Conservation (phyloP, 2,329 filamentous ascomycete species). For the Penicillium sp. region DNA sequence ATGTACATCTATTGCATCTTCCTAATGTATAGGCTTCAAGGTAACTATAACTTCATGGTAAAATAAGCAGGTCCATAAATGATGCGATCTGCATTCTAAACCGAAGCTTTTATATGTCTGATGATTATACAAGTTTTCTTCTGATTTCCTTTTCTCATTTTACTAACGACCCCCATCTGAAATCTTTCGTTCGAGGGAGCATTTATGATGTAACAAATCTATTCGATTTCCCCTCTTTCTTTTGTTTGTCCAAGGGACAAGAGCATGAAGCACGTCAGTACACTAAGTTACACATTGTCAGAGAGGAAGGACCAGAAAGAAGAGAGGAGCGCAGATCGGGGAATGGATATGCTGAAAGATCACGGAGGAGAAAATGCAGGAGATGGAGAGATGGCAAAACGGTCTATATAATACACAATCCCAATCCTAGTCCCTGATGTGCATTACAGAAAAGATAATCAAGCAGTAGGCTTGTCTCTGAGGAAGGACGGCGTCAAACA, state of each 20-base stretch:
- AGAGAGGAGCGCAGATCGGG: slow-evolving; percentile 24
- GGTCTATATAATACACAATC: slow-evolving; percentile 29
- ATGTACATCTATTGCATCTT: neutral
- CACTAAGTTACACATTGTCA: slow-evolving; percentile 29
- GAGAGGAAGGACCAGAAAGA: slow-evolving; percentile 10
- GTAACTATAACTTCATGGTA: too few species aligned
- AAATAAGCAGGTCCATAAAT: too few species aligned
- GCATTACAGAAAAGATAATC: slow-evolving; percentile 10
- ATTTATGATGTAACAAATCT: slow-evolving; percentile 24
- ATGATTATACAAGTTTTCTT: too few species aligned
- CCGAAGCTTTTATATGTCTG: too few species aligned
- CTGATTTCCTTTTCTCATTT: too few species aligned
- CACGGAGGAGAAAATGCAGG: slow-evolving; percentile 18
- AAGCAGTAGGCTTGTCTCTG: slow-evolving; percentile 4
- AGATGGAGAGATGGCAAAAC: slow-evolving; percentile 17
- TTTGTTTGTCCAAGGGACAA: slow-evolving; percentile 12
- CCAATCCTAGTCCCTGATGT: slow-evolving; percentile 14
- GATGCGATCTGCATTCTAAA: too few species aligned
- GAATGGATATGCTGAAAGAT: slow-evolving; percentile 25
- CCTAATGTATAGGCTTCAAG: too few species aligned
- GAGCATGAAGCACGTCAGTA: slow-evolving; percentile 27
- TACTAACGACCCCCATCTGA: too few species aligned
- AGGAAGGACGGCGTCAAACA: slow-evolving; percentile 11
- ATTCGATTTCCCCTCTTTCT: slow-evolving; percentile 29
- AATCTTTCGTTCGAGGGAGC: neutral